Conservation (phyloP, 2,329 filamentous ascomycete species). For the Botryotinia convoluta region DNA sequence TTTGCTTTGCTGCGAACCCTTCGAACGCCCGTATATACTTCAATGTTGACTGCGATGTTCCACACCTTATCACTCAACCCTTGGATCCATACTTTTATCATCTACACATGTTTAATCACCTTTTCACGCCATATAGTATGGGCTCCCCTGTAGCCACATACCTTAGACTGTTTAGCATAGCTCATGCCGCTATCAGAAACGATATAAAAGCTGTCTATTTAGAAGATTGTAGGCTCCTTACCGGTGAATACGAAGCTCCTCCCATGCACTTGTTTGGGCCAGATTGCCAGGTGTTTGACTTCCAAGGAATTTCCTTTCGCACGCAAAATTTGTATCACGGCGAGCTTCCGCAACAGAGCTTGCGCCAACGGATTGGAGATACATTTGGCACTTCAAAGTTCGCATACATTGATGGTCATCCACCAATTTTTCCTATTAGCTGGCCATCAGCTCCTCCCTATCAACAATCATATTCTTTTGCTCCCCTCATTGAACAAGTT, state of each 20-base stretch:
- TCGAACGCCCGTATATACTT: neutral
- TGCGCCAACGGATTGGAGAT: neutral
- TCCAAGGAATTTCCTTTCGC: neutral
- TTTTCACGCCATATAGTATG: too few species aligned
- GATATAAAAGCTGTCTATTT: neutral
- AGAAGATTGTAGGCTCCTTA: neutral
- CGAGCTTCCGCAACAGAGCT: neutral
- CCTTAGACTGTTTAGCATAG: neutral
- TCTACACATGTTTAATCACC: rapidly evolving
- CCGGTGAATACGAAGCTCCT: too few species aligned
- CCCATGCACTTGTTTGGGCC: neutral
- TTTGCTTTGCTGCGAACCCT: neutral
- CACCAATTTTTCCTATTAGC: neutral
- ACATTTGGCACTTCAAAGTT: neutral
- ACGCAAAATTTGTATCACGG: neutral
- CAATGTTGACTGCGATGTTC: neutral
- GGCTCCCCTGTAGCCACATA: neutral
- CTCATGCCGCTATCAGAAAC: neutral
- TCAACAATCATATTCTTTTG: too few species aligned
- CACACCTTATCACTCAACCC: neutral
- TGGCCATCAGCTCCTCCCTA: neutral
- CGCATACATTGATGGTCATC: neutral
- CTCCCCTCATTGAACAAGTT: neutral
- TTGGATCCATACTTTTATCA: neutral
- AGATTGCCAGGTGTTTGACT: neutral